phyloP scores from a whole-genome alignment of 306 rosid species.

The Potentilla sterilis region DNA sequence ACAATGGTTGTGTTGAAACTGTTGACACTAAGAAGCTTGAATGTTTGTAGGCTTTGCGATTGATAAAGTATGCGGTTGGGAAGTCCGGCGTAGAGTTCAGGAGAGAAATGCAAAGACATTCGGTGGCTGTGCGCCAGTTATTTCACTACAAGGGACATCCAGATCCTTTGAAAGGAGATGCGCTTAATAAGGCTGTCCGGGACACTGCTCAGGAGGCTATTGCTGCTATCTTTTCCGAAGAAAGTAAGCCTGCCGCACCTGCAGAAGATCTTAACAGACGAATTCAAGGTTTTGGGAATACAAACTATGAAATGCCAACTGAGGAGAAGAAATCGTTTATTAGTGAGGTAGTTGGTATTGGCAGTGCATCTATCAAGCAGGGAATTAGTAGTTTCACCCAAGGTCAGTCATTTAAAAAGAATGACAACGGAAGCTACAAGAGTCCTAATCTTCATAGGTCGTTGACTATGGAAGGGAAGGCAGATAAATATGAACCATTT shows the following conservation, averaged over 20 bases:
- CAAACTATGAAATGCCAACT: conserved; percentile 54
- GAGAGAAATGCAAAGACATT: conserved; percentile 98
- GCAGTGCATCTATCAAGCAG: conserved; percentile 95
- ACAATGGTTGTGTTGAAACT: not conserved
- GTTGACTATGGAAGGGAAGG: conserved; percentile 61
- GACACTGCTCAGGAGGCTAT: conserved; percentile 89
- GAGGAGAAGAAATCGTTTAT: conserved; percentile 85
- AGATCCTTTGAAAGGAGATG: conserved; percentile 95
- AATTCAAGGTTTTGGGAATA: conserved; percentile 97
- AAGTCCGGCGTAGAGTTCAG: conserved; percentile 96
- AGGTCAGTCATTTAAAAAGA: conserved; percentile 71
- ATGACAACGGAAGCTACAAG: conserved; percentile 73
- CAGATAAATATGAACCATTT: conserved; percentile 71
- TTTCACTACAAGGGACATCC: conserved; percentile 86
- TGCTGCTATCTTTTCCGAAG: conserved; percentile 77
- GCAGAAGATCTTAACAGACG: conserved; percentile 75
- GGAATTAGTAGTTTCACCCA: conserved; percentile 79
- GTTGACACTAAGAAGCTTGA: conserved; percentile 17
- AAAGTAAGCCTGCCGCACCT: conserved; percentile 61
- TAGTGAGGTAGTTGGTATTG: conserved; percentile 95
- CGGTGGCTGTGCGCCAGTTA: conserved; percentile 81
- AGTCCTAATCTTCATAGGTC: conserved; percentile 91
- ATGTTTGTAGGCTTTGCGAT: conserved; percentile 71
- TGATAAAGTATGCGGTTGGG: conserved; percentile 83
- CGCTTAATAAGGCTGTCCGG: conserved; percentile 87